Percentiles rank a stretch among this genome's conserved stretches.
Conservation (phyloP, 805 yeast genomes). For the Nakazawaea laoshanensis region DNA sequence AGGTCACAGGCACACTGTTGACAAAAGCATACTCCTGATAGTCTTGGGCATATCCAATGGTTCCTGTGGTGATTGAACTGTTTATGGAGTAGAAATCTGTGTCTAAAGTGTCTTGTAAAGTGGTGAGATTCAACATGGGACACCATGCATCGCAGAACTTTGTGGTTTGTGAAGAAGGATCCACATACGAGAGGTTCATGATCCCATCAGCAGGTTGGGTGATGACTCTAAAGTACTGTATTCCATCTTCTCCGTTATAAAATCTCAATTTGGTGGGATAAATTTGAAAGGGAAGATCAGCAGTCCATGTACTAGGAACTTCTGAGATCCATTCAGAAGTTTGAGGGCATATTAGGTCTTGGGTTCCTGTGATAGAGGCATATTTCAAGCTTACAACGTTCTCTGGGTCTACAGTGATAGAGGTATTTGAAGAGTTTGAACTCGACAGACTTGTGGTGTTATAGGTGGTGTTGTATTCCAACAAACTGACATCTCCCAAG, state of each 20-base stretch:
- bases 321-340: too few relatives aligned
- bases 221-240: conserved; percentile 59
- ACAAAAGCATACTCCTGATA: conserved; percentile 81
- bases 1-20: conserved; percentile 50
- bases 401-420: conserved; percentile 41
- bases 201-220: conserved; percentile 80
- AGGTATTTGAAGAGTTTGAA: conserved; percentile 25
- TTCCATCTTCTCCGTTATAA: conserved; percentile 46
- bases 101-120: conserved; percentile 22
- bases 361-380: conserved; percentile 37
- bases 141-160: conserved; percentile 83
- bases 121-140: conserved; percentile 45
- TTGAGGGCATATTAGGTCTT: conserved; percentile 51
- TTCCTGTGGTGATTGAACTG: conserved; percentile 9
- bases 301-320: conserved; percentile 57
- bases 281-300: conserved; percentile 44
- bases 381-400: conserved; percentile 52
- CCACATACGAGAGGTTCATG: conserved; percentile 83
- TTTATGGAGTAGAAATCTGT: conserved; percentile 12
- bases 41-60: conserved; percentile 29
- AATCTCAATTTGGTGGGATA: conserved; percentile 68
- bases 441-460: conserved; percentile 11
- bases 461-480: conserved; percentile 20
- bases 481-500: conserved; percentile 42
- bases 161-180: conserved; percentile 55